These are phyloP conservation scores for Aspergillus sp. DNA, from an alignment of 2,329 filamentous ascomycete genomes.

Conservation along the genomic window DNA sequence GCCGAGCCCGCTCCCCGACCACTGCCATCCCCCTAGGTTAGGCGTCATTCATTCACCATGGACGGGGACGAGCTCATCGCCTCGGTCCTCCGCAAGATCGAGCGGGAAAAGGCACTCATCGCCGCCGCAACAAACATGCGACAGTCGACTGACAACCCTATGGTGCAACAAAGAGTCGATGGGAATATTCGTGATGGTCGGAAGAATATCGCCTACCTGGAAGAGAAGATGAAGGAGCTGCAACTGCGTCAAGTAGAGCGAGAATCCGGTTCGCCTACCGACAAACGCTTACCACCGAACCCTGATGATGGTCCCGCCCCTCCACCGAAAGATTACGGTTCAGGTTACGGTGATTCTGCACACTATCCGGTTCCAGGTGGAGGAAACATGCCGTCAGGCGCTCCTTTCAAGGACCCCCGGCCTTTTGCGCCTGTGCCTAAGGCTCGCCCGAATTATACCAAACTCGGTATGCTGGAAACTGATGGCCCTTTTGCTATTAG, in stretches of 20 bases:
- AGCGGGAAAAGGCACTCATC: constrained; percentile 93
- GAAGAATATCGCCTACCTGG: constrained; percentile 92
- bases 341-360: constrained; percentile 63
- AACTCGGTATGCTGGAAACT: constrained; percentile 68
- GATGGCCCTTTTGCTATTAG: neutral
- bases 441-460: constrained; percentile 85
- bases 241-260: constrained; percentile 75
- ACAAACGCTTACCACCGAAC: constrained; percentile 50
- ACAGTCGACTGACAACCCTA: constrained; percentile 90
- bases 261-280: constrained; percentile 43
- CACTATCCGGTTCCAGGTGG: constrained; percentile 61
- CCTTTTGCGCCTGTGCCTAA: constrained; percentile 69
- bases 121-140: constrained; percentile 93
- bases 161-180: constrained; percentile 85
- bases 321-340: constrained; percentile 68
- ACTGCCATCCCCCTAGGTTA: constrained; percentile 4
- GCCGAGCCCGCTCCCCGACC: constrained; percentile 14
- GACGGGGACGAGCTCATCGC: constrained; percentile 64
- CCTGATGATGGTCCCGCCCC: constrained; percentile 55
- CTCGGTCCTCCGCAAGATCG: constrained; percentile 94
- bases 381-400: constrained; percentile 76
- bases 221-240: constrained; percentile 85
- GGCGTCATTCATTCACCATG: constrained; percentile 46
- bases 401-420: constrained; percentile 73
- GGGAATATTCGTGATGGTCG: constrained; percentile 91